Conservation (phyloP, 2,329 filamentous ascomycete species). For the Aspergillus niger region DNA sequence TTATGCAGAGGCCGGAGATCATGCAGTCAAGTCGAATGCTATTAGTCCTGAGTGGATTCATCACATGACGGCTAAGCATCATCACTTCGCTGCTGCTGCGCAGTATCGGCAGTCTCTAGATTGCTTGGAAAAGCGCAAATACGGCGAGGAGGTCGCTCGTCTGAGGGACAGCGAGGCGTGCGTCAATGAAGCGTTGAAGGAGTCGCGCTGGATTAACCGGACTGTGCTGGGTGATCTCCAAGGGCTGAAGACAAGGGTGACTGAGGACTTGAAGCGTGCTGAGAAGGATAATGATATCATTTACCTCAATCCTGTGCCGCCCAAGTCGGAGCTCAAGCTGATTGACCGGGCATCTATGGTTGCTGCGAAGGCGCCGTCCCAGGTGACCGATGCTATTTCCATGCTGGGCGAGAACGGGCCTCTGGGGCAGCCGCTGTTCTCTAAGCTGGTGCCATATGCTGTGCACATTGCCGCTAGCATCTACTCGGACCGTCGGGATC, state of each 20-base stretch:
- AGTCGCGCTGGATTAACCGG: constrained; percentile 79
- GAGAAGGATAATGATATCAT: constrained; percentile 98
- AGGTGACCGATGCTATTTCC: constrained; percentile 77
- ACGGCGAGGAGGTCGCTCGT: constrained; percentile 91
- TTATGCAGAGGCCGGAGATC: constrained; percentile 81
- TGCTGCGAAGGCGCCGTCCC: constrained; percentile 71
- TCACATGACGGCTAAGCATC: constrained; percentile 94
- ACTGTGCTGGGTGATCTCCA: constrained; percentile 79
- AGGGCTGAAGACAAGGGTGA: constrained; percentile 76
- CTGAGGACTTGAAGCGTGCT: constrained; percentile 85
- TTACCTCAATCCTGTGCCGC: constrained; percentile 80
- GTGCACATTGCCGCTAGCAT: constrained; percentile 95
- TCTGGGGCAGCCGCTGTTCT: constrained; percentile 82
- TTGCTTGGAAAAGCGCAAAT: constrained; percentile 88
- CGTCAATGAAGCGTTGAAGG: constrained; percentile 82
- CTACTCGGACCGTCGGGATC: constrained; percentile 86
- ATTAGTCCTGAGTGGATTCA: constrained; percentile 97
- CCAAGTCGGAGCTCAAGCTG: constrained; percentile 82
- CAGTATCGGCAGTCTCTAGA: constrained; percentile 91
- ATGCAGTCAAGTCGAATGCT: constrained; percentile 82
- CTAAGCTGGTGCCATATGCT: constrained; percentile 89
- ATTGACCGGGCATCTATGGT: constrained; percentile 92
- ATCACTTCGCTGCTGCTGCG: constrained; percentile 93
- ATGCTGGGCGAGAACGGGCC: constrained; percentile 78
- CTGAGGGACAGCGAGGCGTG: constrained; percentile 79